Evolutionary conservation across 106 monocot species (phyloP).

Genomic region (Platanthera guangdongensis): DNA sequence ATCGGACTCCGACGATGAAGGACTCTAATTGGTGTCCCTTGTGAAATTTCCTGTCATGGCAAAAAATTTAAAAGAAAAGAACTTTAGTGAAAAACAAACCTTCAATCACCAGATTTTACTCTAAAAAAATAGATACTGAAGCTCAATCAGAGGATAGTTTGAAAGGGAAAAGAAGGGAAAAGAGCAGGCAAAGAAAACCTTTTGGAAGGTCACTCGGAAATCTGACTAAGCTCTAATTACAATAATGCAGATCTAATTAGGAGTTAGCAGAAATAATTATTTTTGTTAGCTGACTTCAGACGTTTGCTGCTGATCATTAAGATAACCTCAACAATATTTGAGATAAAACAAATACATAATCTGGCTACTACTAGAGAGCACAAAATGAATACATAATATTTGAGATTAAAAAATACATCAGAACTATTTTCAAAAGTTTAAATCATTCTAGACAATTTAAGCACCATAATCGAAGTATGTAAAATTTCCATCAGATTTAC

Average conservation of each 20-base stretch:
- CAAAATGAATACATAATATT: neutral
- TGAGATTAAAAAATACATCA: neutral
- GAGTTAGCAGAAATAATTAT: neutral
- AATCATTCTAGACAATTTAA: neutral
- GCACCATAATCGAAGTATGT: neutral
- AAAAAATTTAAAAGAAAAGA: neutral
- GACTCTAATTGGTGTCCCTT: conserved; percentile 83
- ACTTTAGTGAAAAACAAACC: no score
- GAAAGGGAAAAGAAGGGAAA: neutral
- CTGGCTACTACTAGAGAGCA: neutral
- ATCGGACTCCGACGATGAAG: conserved; percentile 93
- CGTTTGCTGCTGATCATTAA: neutral
- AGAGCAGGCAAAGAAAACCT: neutral
- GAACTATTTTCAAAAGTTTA: neutral
- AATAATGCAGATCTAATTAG: neutral
- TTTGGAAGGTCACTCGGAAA: no score
- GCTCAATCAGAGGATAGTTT: neutral
- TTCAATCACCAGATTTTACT: neutral
- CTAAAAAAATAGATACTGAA: neutral
- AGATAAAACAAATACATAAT: neutral
- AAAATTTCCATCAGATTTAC: neutral
- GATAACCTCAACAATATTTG: neutral
- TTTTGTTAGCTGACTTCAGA: neutral
- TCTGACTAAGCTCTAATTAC: neutral
- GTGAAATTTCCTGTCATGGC: conserved; percentile 53